Evolutionary conservation across 2,329 filamentous ascomycete genomes (phyloP).

Genomic region (Anisogramma anomala): DNA sequence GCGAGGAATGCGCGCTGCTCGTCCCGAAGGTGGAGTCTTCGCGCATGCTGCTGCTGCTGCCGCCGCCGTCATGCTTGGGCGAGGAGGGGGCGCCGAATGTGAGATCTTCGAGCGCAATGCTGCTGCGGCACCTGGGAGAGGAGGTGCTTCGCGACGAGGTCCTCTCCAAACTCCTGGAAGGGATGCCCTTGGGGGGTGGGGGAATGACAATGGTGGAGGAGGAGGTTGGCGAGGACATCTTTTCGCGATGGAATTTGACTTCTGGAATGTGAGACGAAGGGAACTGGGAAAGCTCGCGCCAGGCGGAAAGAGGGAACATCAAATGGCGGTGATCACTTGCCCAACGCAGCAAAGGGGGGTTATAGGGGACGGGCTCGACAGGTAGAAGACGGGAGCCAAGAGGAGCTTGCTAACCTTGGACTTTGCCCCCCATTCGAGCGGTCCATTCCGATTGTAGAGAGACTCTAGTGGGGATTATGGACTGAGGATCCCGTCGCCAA

Average conservation of each 20-base stretch:
- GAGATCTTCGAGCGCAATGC: too few species aligned
- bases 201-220: constrained; percentile 4
- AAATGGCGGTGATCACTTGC: constrained; percentile 1
- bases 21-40: background rate
- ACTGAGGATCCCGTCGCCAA: background rate
- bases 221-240: constrained; percentile 4
- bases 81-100: too few species aligned
- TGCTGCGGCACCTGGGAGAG: too few species aligned
- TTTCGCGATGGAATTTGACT: too few species aligned
- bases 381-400: background rate
- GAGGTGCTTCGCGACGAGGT: too few species aligned
- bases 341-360: background rate
- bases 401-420: background rate
- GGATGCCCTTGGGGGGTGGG: constrained; percentile 2
- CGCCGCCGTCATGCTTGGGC: background rate
- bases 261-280: too few species aligned
- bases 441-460: background rate
- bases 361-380: background rate
- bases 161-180: too few species aligned
- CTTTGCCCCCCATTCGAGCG: background rate
- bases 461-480: background rate
- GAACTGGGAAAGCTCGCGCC: background rate
- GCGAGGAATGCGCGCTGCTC: background rate
- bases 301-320: background rate
- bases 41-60: background rate